phyloP scores from a whole-genome alignment of 1,284 basidiomycete genomes.

The Boletellus deceptivus region DNA sequence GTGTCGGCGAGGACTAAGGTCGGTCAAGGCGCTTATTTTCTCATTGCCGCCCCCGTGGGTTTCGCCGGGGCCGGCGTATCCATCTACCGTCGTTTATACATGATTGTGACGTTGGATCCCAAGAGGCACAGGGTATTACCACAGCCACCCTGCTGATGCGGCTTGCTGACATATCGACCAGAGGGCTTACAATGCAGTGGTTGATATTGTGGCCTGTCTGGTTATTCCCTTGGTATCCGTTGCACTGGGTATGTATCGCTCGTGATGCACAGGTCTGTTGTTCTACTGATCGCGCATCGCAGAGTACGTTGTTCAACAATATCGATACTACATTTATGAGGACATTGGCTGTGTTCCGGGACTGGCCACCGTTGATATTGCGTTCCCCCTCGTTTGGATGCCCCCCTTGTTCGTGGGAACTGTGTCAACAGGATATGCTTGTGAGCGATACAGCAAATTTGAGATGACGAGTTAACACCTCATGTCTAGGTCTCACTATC shows the following conservation, averaged over 20 bases:
- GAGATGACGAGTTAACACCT: not conserved
- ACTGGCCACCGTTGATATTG: slow-evolving; percentile 29
- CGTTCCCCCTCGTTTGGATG: slow-evolving; percentile 36
- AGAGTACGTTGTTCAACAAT: slow-evolving; percentile 42
- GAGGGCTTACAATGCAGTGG: slow-evolving; percentile 10
- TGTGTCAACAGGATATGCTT: slow-evolving; percentile 26
- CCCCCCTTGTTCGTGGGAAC: slow-evolving; percentile 37
- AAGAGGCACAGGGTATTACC: slow-evolving; percentile 33
- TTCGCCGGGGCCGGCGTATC: slow-evolving; percentile 42
- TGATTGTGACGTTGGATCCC: slow-evolving; percentile 35
- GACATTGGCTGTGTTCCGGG: slow-evolving; percentile 38
- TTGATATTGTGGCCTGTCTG: slow-evolving; percentile 21
- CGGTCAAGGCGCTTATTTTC: slow-evolving; percentile 27
- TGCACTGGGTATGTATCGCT: slow-evolving; percentile 14
- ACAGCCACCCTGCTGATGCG: not conserved
- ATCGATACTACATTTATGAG: slow-evolving; percentile 41
- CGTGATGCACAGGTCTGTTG: not conserved
- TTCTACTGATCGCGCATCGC: slow-evolving; percentile 20
- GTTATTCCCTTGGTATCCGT: slow-evolving; percentile 13
- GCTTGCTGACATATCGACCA: slow-evolving; percentile 2
- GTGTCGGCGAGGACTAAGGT: not conserved
- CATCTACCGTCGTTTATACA: slow-evolving; percentile 46
- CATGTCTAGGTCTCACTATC: slow-evolving; percentile 12
- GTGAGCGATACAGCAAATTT: slow-evolving; percentile 6
- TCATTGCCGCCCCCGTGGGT: slow-evolving; percentile 35